Conservation (phyloP, 2,329 filamentous ascomycete species). For the Sporothrix luriei region DNA sequence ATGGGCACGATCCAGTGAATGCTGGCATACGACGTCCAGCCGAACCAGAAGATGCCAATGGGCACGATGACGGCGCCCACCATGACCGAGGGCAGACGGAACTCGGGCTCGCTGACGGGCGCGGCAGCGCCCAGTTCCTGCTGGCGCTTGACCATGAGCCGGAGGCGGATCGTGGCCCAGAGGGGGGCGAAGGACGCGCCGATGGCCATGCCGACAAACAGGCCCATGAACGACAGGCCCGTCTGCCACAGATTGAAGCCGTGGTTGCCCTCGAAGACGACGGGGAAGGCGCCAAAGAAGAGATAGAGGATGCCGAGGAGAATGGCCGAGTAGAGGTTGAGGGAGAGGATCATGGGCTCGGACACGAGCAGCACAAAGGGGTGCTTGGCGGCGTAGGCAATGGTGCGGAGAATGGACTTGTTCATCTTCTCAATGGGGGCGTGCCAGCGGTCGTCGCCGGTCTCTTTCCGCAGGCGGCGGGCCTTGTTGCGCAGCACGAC, state of each 20-base stretch:
- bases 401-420: constrained; percentile 65
- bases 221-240: constrained; percentile 76
- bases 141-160: constrained; percentile 59
- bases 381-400: constrained; percentile 62
- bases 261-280: constrained; percentile 75
- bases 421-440: constrained; percentile 71
- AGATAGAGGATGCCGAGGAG: constrained; percentile 87
- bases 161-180: constrained; percentile 63
- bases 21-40: constrained; percentile 74
- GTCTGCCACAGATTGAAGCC: constrained; percentile 77
- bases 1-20: constrained; percentile 79
- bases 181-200: constrained; percentile 66
- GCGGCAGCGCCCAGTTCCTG: constrained; percentile 55
- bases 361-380: constrained; percentile 78
- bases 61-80: constrained; percentile 76
- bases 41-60: constrained; percentile 83
- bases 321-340: constrained; percentile 81
- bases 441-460: constrained; percentile 73
- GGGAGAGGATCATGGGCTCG: constrained; percentile 82
- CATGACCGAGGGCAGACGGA: constrained; percentile 75
- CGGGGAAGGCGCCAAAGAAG: constrained; percentile 84
- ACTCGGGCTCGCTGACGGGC: constrained; percentile 75
- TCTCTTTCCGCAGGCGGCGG: constrained; percentile 67
- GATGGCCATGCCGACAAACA: constrained; percentile 67
- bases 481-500: constrained; percentile 75